Evolutionary conservation across 441 rosid species (phyloP).

Genomic region (Populus trichocarpa): DNA sequence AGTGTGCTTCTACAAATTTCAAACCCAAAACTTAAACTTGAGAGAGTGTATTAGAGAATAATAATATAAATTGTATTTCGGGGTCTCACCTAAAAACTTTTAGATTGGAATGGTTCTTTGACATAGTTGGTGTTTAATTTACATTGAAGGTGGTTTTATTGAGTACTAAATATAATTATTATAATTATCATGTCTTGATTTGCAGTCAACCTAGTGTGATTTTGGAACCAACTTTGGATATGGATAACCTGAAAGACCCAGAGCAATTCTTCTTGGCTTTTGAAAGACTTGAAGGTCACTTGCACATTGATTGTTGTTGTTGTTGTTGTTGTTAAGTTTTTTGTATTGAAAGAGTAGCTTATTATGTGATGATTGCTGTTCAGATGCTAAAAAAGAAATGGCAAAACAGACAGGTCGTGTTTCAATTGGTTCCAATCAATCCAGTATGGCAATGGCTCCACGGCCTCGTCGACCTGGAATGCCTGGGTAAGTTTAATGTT

Average conservation of each 20-base stretch:
- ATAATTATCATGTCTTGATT: constrained; percentile 10
- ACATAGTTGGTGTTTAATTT: not conserved
- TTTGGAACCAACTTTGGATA: constrained; percentile 53
- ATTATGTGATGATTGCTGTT: constrained; percentile 11
- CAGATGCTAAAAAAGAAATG: constrained; percentile 71
- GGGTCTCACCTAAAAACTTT: too few species aligned
- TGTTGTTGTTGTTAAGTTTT: constrained; percentile 3
- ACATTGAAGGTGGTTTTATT: not conserved
- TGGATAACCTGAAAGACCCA: constrained; percentile 53
- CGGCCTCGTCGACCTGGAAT: constrained; percentile 66
- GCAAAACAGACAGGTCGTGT: constrained; percentile 56
- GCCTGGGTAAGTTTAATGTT: constrained; percentile 33
- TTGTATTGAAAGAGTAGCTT: constrained; percentile 2
- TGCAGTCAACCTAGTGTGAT: constrained; percentile 42
- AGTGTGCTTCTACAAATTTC: too few species aligned
- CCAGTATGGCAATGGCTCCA: constrained; percentile 24
- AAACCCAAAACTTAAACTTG: too few species aligned
- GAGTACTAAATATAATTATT: not conserved
- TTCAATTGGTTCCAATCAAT: constrained; percentile 36
- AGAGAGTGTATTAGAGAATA: too few species aligned
- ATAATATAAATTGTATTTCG: too few species aligned
- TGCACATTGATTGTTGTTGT: constrained; percentile 5
- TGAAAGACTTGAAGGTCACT: constrained; percentile 62
- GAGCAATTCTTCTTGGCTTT: constrained; percentile 67
- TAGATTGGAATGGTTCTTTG: too few species aligned